Percentiles rank a stretch among this genome's conserved stretches.
Evolutionary conservation across 2,329 filamentous ascomycete genomes (phyloP).

Genomic region (Claviceps citrina): DNA sequence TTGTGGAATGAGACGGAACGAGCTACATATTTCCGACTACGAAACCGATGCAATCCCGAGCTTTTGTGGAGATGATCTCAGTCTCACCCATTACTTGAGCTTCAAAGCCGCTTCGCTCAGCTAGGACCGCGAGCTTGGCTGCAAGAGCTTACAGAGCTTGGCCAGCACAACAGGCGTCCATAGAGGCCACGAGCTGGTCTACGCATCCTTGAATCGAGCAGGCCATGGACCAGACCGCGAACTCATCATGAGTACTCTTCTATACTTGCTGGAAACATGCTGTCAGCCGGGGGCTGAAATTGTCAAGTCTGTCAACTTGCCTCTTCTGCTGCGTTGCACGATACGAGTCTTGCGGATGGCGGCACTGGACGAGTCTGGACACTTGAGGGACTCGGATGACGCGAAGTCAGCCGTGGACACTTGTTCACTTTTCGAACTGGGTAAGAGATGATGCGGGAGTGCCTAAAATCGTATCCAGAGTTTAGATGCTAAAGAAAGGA

Average conservation of each 20-base stretch:
- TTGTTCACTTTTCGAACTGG: slow-evolving; percentile 33
- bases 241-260: slow-evolving; percentile 32
- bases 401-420: slow-evolving; percentile 29
- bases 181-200: slow-evolving; percentile 43
- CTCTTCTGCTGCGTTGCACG: slow-evolving; percentile 30
- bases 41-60: slow-evolving; percentile 43
- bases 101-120: slow-evolving; percentile 55
- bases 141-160: slow-evolving; percentile 43
- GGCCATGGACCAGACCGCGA: slow-evolving; percentile 46
- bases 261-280: slow-evolving; percentile 17
- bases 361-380: slow-evolving; percentile 18
- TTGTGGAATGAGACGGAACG: slow-evolving; percentile 41
- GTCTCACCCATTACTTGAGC: slow-evolving; percentile 55
- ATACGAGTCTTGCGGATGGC: slow-evolving; percentile 34
- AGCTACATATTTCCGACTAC: slow-evolving; percentile 16
- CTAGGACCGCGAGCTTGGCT: slow-evolving; percentile 42
- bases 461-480: not conserved
- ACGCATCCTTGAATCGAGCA: slow-evolving; percentile 68
- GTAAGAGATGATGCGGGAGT: slow-evolving; percentile 16
- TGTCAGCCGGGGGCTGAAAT: slow-evolving; percentile 8
- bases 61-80: slow-evolving; percentile 38
- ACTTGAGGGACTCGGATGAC: slow-evolving; percentile 4
- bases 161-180: slow-evolving; percentile 33
- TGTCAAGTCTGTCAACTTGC: slow-evolving; percentile 20
- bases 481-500: not conserved